Percentiles rank a stretch among this genome's conserved stretches.
phyloP scores from a whole-genome alignment of 2,329 filamentous ascomycete genomes.

The Parastagonospora avenae region DNA sequence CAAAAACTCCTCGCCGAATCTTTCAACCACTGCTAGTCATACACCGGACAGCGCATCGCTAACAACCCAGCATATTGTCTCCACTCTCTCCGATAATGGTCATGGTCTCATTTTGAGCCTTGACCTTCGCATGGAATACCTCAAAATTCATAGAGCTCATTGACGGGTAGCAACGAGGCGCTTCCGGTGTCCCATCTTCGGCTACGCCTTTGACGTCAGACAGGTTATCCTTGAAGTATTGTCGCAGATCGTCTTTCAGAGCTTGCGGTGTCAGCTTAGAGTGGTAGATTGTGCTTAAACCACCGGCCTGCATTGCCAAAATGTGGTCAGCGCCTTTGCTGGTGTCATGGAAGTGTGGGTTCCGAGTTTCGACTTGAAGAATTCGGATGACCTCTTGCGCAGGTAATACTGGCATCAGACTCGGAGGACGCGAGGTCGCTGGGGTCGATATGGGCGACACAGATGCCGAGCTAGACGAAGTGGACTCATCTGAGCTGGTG shows the following conservation, averaged over 20 bases:
- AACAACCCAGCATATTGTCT: too few relatives aligned
- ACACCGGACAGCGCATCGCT: too few relatives aligned
- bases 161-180: not conserved
- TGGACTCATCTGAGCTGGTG: not conserved
- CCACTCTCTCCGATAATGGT: not conserved
- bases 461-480: not conserved
- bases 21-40: too few relatives aligned
- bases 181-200: not conserved
- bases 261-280: slow-evolving; percentile 1
- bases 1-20: too few relatives aligned
- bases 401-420: not conserved
- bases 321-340: slow-evolving; percentile 16
- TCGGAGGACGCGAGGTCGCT: not conserved
- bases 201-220: not conserved
- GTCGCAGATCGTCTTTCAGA: slow-evolving; percentile 7
- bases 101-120: not conserved
- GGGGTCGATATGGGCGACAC: not conserved
- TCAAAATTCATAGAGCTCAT: not conserved
- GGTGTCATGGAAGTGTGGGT: slow-evolving; percentile 19
- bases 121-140: not conserved
- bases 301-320: slow-evolving; percentile 14
- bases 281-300: slow-evolving; percentile 20
- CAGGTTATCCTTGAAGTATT: slow-evolving; percentile 3
- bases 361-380: slow-evolving; percentile 19
- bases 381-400: slow-evolving; percentile 5